Evolutionary conservation across 2,329 filamentous ascomycete species (phyloP).

Genomic region (Lachnellula suecica): DNA sequence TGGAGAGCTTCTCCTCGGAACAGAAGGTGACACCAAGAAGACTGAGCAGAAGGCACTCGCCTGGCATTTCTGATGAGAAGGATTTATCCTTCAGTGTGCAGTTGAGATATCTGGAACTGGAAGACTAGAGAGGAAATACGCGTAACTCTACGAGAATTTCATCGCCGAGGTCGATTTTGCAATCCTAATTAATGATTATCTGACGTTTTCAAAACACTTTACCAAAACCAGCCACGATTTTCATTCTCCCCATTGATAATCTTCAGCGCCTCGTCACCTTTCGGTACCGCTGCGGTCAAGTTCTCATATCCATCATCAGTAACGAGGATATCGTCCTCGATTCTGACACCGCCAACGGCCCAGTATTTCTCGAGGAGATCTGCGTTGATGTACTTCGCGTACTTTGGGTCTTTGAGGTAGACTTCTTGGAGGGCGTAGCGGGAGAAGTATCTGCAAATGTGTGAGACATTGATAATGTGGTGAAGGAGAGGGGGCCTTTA

Average conservation of each 20-base stretch:
- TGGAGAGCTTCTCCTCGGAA: no score
- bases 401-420: conserved; percentile 57
- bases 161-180: no score
- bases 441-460: conserved; percentile 80
- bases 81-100: no score
- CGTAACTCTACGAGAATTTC: no score
- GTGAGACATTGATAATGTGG: no score
- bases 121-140: no score
- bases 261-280: conserved; percentile 68
- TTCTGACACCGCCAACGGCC: conserved; percentile 81
- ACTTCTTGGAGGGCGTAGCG: conserved; percentile 70
- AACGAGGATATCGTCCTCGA: conserved; percentile 88
- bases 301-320: conserved; percentile 80
- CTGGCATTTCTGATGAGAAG: no score
- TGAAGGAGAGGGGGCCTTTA: conserved; percentile 36
- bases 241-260: conserved; percentile 45
- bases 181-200: no score
- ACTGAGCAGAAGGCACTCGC: no score
- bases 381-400: conserved; percentile 64
- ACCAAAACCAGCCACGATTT: conserved; percentile 25
- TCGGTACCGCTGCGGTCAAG: conserved; percentile 71
- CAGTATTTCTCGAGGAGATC: conserved; percentile 68
- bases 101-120: no score
- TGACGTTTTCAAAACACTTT: no score
- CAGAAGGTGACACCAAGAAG: no score